Conservation (phyloP, 1,284 basidiomycete genomes). For the Lignosus rhinocerotis region DNA sequence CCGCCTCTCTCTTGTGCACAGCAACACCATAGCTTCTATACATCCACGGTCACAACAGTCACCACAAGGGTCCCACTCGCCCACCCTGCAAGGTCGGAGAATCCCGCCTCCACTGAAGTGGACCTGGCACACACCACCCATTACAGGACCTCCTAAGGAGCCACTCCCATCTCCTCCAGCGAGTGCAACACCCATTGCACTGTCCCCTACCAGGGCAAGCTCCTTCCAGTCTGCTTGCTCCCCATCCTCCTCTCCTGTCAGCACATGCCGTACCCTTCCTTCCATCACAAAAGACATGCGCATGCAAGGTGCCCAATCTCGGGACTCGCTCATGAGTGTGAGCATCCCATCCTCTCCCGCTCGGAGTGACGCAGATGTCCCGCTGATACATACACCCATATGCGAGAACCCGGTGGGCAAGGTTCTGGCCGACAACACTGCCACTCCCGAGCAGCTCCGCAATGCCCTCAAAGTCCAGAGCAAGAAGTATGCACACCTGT, state of each 20-base stretch:
- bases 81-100: conserved; percentile 10
- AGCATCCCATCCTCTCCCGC: conserved; percentile 14
- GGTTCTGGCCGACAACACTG: conserved; percentile 17
- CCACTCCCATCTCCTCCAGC: conserved; percentile 25
- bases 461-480: conserved; percentile 35
- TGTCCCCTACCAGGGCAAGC: conserved; percentile 5
- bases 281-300: conserved; percentile 14
- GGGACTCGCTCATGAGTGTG: neutral
- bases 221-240: neutral
- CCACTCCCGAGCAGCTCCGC: conserved; percentile 31
- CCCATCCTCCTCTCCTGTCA: conserved; percentile 6
- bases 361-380: conserved; percentile 8
- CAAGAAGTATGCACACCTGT: conserved; percentile 37
- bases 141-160: conserved; percentile 24
- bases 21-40: conserved; percentile 7
- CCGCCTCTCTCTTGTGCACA: conserved; percentile 24
- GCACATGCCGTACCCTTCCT: conserved; percentile 4
- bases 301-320: conserved; percentile 6
- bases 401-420: conserved; percentile 11
- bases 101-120: conserved; percentile 23
- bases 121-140: conserved; percentile 20
- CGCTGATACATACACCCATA: conserved; percentile 9
- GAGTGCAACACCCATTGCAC: conserved; percentile 5
- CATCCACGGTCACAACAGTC: neutral
- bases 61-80: neutral